Base-by-base conservation (phyloP, 257 asterid species). In the Solanum raphanifolium region DNA sequence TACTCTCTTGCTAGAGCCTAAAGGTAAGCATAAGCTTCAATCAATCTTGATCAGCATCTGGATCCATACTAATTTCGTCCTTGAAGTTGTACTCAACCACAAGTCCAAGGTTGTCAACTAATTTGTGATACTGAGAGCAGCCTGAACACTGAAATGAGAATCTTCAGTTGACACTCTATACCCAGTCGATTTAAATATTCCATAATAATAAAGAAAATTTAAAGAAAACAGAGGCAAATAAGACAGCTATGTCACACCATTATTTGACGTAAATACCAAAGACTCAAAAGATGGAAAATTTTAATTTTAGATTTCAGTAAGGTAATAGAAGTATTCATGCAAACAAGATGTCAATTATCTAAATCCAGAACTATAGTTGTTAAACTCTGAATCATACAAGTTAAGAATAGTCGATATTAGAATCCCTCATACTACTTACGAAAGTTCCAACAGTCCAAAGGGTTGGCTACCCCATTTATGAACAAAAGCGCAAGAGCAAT, bases 71-170 rank as follows among this genome's bases (percentile, higher is more conserved):
- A 79, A 29, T 68, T 87, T 93, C 97, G 86, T 94, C 97, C 90
- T 88, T 91, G 76, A 95, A 92, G 88, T 94, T 92, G 94, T 95
- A 95, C 90, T 95, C 98, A 41, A 93, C 91, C 83, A 94, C 96
- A 86, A 96, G 96, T 68, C 97, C 98, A 68, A 96, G 99, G 90
- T 97, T 97, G 95, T 97, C 98, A 27, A 93, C 99, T 87, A 97
- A 89, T 93, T 93, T 95, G 94, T 97, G 98, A 93, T 96, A 93
- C 91, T 90, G 89, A 88, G 95, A 90, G 90, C 99, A 97, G 60
- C 99, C 98, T 83, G 98, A 87, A 90, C 99, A 97, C 99, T 97
- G 94, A 83, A 60, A 85, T 46, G 72, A 83, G 83, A n/a, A 84
- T 29, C 46, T 27, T 15, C 75, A 90, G 76, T 66, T 31, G 31